A percentile compares a stretch with the other conserved stretches of the same genome.
Conservation (phyloP, 2,329 filamentous ascomycete species). For the Epichloe elymi region DNA sequence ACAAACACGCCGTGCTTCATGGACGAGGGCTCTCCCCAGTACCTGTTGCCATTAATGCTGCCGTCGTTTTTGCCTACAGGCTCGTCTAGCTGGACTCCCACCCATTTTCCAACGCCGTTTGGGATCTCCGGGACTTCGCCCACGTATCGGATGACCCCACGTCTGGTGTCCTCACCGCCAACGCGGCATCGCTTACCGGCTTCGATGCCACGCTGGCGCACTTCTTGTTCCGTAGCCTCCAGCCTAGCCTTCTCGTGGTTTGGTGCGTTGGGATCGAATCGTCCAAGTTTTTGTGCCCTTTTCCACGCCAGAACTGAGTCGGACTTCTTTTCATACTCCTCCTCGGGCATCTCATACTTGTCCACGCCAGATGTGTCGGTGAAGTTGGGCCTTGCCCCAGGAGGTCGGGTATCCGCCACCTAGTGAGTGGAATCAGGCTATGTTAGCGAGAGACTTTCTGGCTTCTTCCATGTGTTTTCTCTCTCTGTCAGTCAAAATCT, state of each 20-base stretch:
- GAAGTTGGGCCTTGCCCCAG: slow-evolving; percentile 63
- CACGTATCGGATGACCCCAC: slow-evolving; percentile 59
- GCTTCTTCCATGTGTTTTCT: not conserved
- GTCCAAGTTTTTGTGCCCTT: slow-evolving; percentile 84
- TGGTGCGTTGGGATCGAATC: slow-evolving; percentile 79
- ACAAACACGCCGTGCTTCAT: slow-evolving; percentile 69
- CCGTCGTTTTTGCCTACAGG: slow-evolving; percentile 76
- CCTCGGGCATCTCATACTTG: slow-evolving; percentile 79
- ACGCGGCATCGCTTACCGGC: slow-evolving; percentile 52
- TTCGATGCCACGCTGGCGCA: slow-evolving; percentile 53
- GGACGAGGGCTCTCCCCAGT: slow-evolving; percentile 52
- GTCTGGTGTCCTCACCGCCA: slow-evolving; percentile 52
- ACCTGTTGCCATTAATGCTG: slow-evolving; percentile 50
- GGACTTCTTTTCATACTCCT: slow-evolving; percentile 72
- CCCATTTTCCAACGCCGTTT: slow-evolving; percentile 50
- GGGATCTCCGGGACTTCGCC: slow-evolving; percentile 65
- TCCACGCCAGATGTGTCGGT: slow-evolving; percentile 69
- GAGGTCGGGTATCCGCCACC: slow-evolving; percentile 71
- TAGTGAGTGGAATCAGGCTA: slow-evolving; percentile 23
- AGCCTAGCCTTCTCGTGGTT: slow-evolving; percentile 60
- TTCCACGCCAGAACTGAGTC: slow-evolving; percentile 95
- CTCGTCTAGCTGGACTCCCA: slow-evolving; percentile 65
- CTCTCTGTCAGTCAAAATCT: not conserved
- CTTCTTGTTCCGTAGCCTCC: slow-evolving; percentile 53
- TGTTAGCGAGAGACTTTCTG: slow-evolving; percentile 13